Percentiles rank a stretch among this genome's conserved stretches.
phyloP scores from a whole-genome alignment of 2,329 filamentous ascomycete genomes.

The Penicillium sp. region DNA sequence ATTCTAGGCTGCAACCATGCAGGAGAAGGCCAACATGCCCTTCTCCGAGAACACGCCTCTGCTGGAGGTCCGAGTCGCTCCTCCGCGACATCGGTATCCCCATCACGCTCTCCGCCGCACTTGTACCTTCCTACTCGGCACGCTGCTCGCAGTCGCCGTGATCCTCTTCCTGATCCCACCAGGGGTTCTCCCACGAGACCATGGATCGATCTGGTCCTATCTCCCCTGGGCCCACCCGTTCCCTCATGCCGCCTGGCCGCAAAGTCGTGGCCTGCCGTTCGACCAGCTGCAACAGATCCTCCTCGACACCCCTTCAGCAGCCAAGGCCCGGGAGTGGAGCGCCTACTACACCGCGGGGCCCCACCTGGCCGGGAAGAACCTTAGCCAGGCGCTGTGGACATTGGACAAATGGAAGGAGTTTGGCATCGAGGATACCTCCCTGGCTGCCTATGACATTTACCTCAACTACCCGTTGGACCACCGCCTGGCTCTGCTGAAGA shows the following conservation, averaged over 20 bases:
- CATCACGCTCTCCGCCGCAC: conserved; percentile 43
- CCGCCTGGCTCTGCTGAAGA: conserved; percentile 63
- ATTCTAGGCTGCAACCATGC: too few relatives aligned
- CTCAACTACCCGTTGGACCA: conserved; percentile 74
- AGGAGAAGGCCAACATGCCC: conserved; percentile 39
- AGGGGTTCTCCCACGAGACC: conserved; percentile 37
- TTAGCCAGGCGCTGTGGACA: conserved; percentile 75
- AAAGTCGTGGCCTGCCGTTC: conserved; percentile 50
- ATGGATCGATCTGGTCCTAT: conserved; percentile 41
- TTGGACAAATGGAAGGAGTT: conserved; percentile 69
- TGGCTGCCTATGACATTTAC: conserved; percentile 71
- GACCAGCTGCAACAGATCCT: conserved; percentile 56
- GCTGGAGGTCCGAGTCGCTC: conserved; percentile 42
- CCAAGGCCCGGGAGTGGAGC: conserved; percentile 67
- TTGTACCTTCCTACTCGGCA: conserved; percentile 42
- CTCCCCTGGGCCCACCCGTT: conserved; percentile 40
- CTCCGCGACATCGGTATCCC: conserved; percentile 41
- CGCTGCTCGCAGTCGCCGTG: conserved; percentile 38
- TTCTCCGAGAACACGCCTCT: conserved; percentile 43
- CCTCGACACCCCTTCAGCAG: conserved; percentile 52
- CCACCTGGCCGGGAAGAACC: conserved; percentile 74
- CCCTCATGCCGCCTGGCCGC: conserved; percentile 42
- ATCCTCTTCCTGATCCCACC: conserved; percentile 44
- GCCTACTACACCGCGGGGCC: conserved; percentile 73
- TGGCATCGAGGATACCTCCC: conserved; percentile 57